A percentile compares a stretch with the other conserved stretches of the same genome.
Conservation (phyloP, 768 basidiomycete species). For the Cubamyces lactineus region DNA sequence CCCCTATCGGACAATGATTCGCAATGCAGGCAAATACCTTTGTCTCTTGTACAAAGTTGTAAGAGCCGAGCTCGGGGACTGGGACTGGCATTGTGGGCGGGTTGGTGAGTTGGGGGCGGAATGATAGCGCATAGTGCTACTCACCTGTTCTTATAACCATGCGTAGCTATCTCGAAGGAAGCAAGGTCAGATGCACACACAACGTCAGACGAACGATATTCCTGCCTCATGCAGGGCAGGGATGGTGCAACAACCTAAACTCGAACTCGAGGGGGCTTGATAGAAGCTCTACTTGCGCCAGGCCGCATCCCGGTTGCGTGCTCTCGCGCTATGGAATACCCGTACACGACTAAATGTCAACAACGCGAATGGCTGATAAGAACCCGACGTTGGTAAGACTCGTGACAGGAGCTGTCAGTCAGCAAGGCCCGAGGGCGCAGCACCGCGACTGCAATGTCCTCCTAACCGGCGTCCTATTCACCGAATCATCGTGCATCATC, state of each 20-base stretch:
- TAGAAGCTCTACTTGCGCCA: not conserved
- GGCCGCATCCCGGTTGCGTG: slow-evolving; percentile 5
- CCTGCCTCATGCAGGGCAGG: slow-evolving; percentile 4
- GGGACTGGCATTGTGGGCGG: slow-evolving; percentile 38
- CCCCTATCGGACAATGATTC: not conserved
- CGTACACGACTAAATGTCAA: not conserved
- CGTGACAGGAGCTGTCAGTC: slow-evolving; percentile 4
- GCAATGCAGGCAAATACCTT: slow-evolving; percentile 31
- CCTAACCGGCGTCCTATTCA: not conserved
- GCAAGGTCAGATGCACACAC: not conserved
- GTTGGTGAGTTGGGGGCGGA: not conserved
- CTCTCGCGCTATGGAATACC: slow-evolving; percentile 6
- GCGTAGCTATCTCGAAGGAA: not conserved
- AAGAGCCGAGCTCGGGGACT: slow-evolving; percentile 43
- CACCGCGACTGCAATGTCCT: not conserved
- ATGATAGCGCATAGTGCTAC: not conserved
- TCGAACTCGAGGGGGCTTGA: not conserved
- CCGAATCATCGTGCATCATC: no score
- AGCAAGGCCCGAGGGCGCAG: not conserved
- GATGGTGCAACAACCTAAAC: slow-evolving; percentile 4
- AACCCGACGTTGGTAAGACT: not conserved
- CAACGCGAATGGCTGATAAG: slow-evolving; percentile 1
- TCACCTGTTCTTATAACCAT: not conserved
- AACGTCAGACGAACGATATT: slow-evolving; percentile 12
- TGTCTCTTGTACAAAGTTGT: slow-evolving; percentile 44